A percentile compares a stretch with the other conserved stretches of the same genome.
These are phyloP conservation scores for Allium sativum DNA, from an alignment of 106 monocot species.

Conservation along the genomic window DNA sequence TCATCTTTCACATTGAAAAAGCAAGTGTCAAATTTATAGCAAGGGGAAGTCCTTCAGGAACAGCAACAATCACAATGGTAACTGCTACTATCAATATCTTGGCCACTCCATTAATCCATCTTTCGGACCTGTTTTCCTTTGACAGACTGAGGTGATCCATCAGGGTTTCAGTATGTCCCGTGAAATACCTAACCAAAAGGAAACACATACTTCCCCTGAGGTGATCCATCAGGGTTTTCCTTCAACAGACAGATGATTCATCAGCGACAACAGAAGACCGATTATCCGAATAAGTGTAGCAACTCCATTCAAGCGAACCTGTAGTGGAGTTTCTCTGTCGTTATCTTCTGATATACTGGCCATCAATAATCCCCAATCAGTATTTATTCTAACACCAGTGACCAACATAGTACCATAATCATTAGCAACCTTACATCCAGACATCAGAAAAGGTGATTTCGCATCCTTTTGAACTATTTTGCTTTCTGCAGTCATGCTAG, in stretches of 20 bases:
- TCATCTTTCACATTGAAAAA: conserved; percentile 31
- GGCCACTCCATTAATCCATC: conserved; percentile 34
- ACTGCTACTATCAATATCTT: conserved; percentile 60
- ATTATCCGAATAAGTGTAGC: conserved; percentile 88
- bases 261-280: conserved; percentile 67
- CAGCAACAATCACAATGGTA: conserved; percentile 24
- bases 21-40: conserved; percentile 19
- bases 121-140: conserved; percentile 36
- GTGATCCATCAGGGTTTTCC: too few relatives aligned
- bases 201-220: too few relatives aligned
- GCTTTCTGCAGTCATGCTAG: conserved; percentile 96
- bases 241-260: too few relatives aligned
- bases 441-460: conserved; percentile 90
- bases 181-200: conserved; percentile 60
- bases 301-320: conserved; percentile 98
- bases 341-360: conserved; percentile 89
- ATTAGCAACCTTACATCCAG: conserved; percentile 98
- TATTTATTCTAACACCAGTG: conserved; percentile 89
- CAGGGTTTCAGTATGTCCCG: conserved; percentile 41
- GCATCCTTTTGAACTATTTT: conserved; percentile 81
- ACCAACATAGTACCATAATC: conserved; percentile 99
- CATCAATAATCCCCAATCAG: conserved; percentile 98
- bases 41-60: conserved; percentile 26
- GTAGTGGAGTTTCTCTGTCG: conserved; percentile 95
- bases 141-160: conserved; percentile 53